Evolutionary conservation across 2,329 filamentous ascomycete species (phyloP).

Genomic region (Aspergillus pseudoviridinutans): DNA sequence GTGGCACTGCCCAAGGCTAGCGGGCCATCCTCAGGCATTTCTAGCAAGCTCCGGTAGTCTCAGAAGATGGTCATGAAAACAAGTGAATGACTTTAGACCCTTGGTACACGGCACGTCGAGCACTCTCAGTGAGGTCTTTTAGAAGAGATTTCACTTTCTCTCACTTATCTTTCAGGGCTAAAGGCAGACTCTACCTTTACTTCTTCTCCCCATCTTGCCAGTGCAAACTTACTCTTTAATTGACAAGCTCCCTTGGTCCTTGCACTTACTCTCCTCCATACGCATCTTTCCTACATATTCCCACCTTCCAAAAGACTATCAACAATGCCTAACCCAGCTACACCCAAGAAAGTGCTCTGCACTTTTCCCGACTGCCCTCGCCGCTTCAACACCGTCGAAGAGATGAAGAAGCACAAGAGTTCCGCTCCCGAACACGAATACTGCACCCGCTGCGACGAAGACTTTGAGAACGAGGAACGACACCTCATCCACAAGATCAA

Average conservation of each 20-base stretch:
- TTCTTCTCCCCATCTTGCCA: neutral
- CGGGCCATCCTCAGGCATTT: too few relatives aligned
- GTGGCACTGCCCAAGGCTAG: too few relatives aligned
- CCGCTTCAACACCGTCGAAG: constrained; percentile 43
- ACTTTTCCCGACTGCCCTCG: constrained; percentile 44
- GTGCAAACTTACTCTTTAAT: neutral
- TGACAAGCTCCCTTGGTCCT: neutral
- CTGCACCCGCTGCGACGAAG: constrained; percentile 40
- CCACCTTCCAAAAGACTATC: neutral
- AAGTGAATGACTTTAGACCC: neutral
- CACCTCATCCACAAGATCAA: constrained; percentile 48
- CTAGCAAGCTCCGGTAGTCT: too few relatives aligned
- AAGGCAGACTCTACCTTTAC: neutral
- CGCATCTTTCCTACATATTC: neutral
- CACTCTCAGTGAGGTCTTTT: neutral
- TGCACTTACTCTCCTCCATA: neutral
- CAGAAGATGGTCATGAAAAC: neutral
- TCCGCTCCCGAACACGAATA: constrained; percentile 37
- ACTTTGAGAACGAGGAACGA: constrained; percentile 45
- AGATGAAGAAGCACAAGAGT: constrained; percentile 52
- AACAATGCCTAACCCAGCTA: constrained; percentile 7
- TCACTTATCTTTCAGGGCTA: neutral
- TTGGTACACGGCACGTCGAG: neutral
- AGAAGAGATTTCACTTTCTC: neutral
- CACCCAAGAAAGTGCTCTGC: constrained; percentile 37